Evolutionary conservation across 2,329 filamentous ascomycete species (phyloP), one percentile per base, ranked within the genome.

Genomic region (Gyromitra esculenta): DNA sequence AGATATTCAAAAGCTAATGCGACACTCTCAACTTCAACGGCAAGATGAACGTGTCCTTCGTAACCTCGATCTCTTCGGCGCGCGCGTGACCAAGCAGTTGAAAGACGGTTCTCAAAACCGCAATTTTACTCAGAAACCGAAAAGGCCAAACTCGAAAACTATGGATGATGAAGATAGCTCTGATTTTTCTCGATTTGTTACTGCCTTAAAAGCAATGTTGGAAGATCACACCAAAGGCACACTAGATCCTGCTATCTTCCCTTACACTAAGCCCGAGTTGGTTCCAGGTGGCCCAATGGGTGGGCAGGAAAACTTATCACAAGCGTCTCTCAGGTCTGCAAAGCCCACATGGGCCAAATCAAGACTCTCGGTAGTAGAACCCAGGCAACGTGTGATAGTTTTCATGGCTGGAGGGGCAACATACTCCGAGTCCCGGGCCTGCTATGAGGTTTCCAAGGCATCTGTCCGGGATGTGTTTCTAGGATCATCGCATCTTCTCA

Each of bases 371-470:
- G 90, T 86, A 75, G 89, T 87, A 76, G 95, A 98, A 82, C 96
- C 94, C 79, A 89, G 91, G 68, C 96, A 99, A 83, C 90, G 96
- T 67, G 88, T 98, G 69, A 92, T 99, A 75, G 91, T 98, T 15
- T 98, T 97, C 83, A 91, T 98, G 88, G 96, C 95, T 0, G 96
- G 96, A 62, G 96, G 96, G 57, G 96, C 96, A 21, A 98, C 96
- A 0, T 97, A 95, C 83, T 94, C 93, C 4, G 96, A 99, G 84
- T 88, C 92, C 41, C 90, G 96, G 37, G 88, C 90, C 11, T 99
- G 96, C 84, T 98, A 98, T 82, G 93, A 97, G 81, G 86, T 95
- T 35, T 91, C 92, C 1, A 88, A 90, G 67, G 86, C 89, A 64
- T 89, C 89, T 60, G 89, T 89, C 67, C 89, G 91, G 79, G 96